A percentile compares a stretch with the other conserved stretches of the same genome.
Conservation (phyloP, 1,284 basidiomycete genomes). For the Omphalotus olearius region DNA sequence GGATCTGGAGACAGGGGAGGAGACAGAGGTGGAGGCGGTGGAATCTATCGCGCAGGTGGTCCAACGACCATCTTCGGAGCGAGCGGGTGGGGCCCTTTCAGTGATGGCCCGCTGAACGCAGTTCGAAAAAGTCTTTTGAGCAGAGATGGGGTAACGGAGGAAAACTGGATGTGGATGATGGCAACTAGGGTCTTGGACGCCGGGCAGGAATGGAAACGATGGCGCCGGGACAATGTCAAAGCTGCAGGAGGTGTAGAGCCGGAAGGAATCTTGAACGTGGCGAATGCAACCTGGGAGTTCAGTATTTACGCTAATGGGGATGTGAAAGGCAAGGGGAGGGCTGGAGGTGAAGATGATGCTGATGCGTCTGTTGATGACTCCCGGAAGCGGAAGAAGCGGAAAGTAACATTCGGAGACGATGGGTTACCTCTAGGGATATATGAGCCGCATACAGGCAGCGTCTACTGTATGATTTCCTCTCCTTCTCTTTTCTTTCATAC, state of each 20-base stretch:
- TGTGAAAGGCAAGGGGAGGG: slow-evolving; percentile 17
- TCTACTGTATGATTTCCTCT: slow-evolving; percentile 52
- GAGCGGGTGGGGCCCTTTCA: slow-evolving; percentile 79
- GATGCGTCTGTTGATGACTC: slow-evolving; percentile 16
- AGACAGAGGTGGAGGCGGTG: slow-evolving; percentile 27
- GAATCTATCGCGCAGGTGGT: slow-evolving; percentile 79
- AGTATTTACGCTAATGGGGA: slow-evolving; percentile 15
- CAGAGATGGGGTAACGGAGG: slow-evolving; percentile 71
- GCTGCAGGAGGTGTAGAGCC: slow-evolving; percentile 33
- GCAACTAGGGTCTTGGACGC: slow-evolving; percentile 61
- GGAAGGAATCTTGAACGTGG: slow-evolving; percentile 6
- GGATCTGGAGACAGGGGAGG: slow-evolving; percentile 17
- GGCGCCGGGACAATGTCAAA: slow-evolving; percentile 53
- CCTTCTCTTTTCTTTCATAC: slow-evolving; percentile 7
- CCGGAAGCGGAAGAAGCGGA: slow-evolving; percentile 27
- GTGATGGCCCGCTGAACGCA: slow-evolving; percentile 76
- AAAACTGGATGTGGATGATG: slow-evolving; percentile 87
- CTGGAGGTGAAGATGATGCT: slow-evolving; percentile 21
- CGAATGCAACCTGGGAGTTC: slow-evolving; percentile 7
- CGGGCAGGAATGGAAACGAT: slow-evolving; percentile 59
- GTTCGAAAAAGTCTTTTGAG: slow-evolving; percentile 68
- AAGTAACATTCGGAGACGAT: slow-evolving; percentile 19
- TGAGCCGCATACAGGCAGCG: slow-evolving; percentile 66
- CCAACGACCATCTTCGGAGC: slow-evolving; percentile 86
- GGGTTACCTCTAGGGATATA: slow-evolving; percentile 54